Evolutionary conservation across 1,284 basidiomycete species (phyloP).

Genomic region (Leccinum fuscescens): DNA sequence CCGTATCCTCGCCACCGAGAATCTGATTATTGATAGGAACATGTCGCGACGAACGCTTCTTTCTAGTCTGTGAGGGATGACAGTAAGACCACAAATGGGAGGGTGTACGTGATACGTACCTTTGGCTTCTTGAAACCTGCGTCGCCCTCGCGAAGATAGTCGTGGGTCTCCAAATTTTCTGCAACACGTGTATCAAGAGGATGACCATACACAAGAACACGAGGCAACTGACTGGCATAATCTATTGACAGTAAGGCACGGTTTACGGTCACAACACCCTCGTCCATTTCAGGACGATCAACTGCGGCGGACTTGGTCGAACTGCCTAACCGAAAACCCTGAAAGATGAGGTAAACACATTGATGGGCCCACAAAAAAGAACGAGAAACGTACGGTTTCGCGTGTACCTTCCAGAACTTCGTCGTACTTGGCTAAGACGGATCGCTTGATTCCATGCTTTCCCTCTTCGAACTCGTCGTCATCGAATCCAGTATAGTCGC

Average conservation of each 20-base stretch:
- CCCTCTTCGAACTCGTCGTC: constrained; percentile 88
- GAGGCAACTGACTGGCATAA: constrained; percentile 72
- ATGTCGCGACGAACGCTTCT: constrained; percentile 79
- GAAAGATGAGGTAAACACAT: constrained; percentile 9
- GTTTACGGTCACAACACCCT: constrained; percentile 65
- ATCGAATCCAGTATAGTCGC: constrained; percentile 93
- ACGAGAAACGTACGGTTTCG: constrained; percentile 49
- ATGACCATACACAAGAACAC: neutral
- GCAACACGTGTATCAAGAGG: constrained; percentile 16
- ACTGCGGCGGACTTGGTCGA: constrained; percentile 42
- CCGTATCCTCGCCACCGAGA: constrained; percentile 39
- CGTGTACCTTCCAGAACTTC: constrained; percentile 74
- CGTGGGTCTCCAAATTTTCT: constrained; percentile 86
- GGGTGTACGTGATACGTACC: constrained; percentile 39
- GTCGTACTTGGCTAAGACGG: constrained; percentile 94
- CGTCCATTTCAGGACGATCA: constrained; percentile 50
- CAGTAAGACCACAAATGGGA: constrained; percentile 8
- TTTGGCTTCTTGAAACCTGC: constrained; percentile 93
- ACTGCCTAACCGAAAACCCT: constrained; percentile 82
- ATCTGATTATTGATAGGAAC: constrained; percentile 69
- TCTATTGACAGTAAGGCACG: constrained; percentile 85
- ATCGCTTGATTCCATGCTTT: constrained; percentile 72
- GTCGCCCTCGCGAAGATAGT: constrained; percentile 91
- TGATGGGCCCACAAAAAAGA: neutral
- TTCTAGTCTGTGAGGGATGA: constrained; percentile 69